Percentiles rank a stretch among this genome's conserved stretches.
Evolutionary conservation across 352 stramenopile species (phyloP).

Genomic region (Globisporangium cederbergense): DNA sequence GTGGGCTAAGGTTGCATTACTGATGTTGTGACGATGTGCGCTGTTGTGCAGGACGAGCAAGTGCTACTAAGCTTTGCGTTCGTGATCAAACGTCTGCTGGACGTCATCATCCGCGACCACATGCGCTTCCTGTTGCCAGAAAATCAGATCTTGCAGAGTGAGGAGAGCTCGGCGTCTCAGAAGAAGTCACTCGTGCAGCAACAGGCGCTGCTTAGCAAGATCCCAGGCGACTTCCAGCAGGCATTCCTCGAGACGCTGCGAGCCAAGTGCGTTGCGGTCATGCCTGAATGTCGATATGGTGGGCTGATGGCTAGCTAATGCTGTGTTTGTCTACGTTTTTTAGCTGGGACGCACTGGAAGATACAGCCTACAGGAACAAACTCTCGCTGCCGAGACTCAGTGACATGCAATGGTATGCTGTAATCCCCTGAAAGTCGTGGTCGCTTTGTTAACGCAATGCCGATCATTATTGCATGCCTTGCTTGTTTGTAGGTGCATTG

Average conservation of each 20-base stretch:
- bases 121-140: constrained; percentile 51
- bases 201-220: constrained; percentile 29
- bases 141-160: not conserved
- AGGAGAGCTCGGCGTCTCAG: constrained; percentile 19
- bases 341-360: constrained; percentile 32
- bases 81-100: constrained; percentile 41
- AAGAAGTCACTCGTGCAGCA: constrained; percentile 29
- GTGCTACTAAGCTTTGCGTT: constrained; percentile 32
- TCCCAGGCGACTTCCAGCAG: constrained; percentile 40
- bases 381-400: constrained; percentile 35
- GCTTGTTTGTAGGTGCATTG: constrained; percentile 11
- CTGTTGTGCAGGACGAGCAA: constrained; percentile 31
- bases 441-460: not conserved
- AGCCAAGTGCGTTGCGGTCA: constrained; percentile 18
- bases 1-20: not conserved
- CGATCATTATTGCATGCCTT: not conserved
- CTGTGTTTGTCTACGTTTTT: not conserved
- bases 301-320: not conserved
- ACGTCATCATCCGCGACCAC: constrained; percentile 40
- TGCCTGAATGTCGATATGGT: not conserved
- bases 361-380: not conserved
- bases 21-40: not conserved
- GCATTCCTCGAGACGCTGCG: constrained; percentile 41
- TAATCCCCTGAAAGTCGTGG: not conserved
- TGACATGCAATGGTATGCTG: constrained; percentile 30